These are phyloP conservation scores for Verticillium dahliae DNA, from an alignment of 2,329 filamentous ascomycete genomes.

Conservation along the genomic window DNA sequence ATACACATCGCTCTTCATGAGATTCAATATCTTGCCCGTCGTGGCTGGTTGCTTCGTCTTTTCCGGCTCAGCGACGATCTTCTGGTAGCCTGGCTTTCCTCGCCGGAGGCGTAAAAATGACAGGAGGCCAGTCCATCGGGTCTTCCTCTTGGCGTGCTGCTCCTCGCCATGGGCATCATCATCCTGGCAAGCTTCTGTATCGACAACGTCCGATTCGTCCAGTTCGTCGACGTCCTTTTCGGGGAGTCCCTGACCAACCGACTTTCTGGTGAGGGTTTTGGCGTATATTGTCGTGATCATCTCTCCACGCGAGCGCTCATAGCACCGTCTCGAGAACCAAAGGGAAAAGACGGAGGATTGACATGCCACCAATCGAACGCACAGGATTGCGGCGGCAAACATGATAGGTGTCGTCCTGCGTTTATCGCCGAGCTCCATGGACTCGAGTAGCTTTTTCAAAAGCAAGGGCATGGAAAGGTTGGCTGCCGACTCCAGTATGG, in stretches of 20 bases:
- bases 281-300: constrained; percentile 81
- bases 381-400: constrained; percentile 58
- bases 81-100: constrained; percentile 1
- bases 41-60: constrained; percentile 58
- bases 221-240: constrained; percentile 17
- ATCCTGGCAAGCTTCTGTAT: background rate
- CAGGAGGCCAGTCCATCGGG: constrained; percentile 1
- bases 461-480: constrained; percentile 59
- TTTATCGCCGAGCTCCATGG: constrained; percentile 49
- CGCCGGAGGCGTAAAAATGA: background rate
- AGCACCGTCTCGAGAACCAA: constrained; percentile 79
- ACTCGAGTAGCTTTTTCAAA: constrained; percentile 63
- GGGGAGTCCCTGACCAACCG: constrained; percentile 28
- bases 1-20: constrained; percentile 78
- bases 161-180: constrained; percentile 8
- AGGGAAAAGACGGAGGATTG: constrained; percentile 64
- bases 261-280: constrained; percentile 65
- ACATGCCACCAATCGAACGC: constrained; percentile 52
- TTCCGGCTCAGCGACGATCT: constrained; percentile 16
- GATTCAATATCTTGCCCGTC: constrained; percentile 84
- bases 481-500: constrained; percentile 51
- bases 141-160: background rate
- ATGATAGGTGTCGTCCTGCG: constrained; percentile 52
- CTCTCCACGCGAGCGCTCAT: constrained; percentile 79
- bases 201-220: constrained; percentile 11